Evolutionary conservation across 169 alveolate species (phyloP), one percentile per base, ranked within the genome.

Genomic region (Theileria annulata): DNA sequence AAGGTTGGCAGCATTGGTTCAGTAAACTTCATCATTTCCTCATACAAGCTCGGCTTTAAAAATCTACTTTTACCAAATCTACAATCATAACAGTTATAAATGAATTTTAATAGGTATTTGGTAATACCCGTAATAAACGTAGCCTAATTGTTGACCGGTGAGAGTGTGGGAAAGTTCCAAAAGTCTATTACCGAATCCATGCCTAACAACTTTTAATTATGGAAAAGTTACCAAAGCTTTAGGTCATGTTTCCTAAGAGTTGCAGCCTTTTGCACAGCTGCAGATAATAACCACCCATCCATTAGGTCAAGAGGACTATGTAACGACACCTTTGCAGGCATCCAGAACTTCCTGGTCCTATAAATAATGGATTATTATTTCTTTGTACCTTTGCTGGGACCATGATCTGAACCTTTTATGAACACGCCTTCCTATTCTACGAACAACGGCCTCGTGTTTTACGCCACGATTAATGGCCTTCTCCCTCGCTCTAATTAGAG

Each of bases 321-420:
- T 62, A 92, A 73, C 17, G 93, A 92, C 4, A 90, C 94, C 79
- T 86, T 87, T 85, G 79, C 87, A n/a, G 96, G 96, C 72, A 92
- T 54, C 96, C 96, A 92, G 76, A 86, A 92, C 71, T 90, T 91
- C 28, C 96, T 80, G 10, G 88, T 88, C 66, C 96, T 92, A 81
- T 42, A 42, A 42, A 42, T 42, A 12, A 42, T 0, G 13, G 4
- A 30, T 3, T 17, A 21, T 0, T 6, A 12, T 25, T 17, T n/a
- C 8, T 58, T 47, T 21, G 9, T 49, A 87, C 93, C 93, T 62
- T 72, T 92, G 96, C 77, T 92, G 96, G 17, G 96, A 80, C 96
- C 96, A 92, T 23, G 95, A 90, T 2, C 96, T 94, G 76, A 92
- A 92, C 17, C 96, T 86, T 62, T 92, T 92, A 74, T 92, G 96